These are phyloP conservation scores for Oryza brachyantha DNA, from an alignment of 176 grass and related monocot genomes.

Conservation along the genomic window DNA sequence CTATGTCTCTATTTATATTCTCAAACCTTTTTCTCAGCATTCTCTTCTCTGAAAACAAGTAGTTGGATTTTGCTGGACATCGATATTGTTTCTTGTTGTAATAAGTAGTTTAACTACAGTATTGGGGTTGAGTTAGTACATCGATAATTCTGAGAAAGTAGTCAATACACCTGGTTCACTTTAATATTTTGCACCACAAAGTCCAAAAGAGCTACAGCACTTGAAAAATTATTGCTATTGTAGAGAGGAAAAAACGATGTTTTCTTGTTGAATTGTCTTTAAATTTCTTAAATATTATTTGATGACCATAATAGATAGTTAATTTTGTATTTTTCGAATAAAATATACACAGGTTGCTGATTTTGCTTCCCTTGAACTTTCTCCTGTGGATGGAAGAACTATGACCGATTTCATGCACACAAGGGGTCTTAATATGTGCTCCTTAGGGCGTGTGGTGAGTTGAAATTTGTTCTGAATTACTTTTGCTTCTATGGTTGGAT, in stretches of 20 bases:
- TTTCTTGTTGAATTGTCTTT: neutral
- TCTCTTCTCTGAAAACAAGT: constrained; percentile 4
- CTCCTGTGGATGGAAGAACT: constrained; percentile 97
- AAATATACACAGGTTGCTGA: constrained; percentile 70
- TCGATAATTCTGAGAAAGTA: neutral
- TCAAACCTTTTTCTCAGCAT: neutral
- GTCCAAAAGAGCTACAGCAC: neutral
- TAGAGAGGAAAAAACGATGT: neutral
- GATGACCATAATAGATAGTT: constrained; percentile 2
- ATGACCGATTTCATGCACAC: constrained; percentile 99
- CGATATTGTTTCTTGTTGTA: neutral
- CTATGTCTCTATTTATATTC: constrained; percentile 6
- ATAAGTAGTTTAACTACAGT: constrained; percentile 5
- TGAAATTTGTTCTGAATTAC: constrained; percentile 15
- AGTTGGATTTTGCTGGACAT: neutral
- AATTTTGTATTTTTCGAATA: constrained; percentile 5
- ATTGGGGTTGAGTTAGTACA: neutral
- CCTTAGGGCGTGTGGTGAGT: constrained; percentile 83
- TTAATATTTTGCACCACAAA: neutral
- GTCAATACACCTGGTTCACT: neutral
- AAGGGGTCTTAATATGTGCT: constrained; percentile 88
- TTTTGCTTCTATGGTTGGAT: constrained; percentile 16
- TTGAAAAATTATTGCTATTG: neutral
- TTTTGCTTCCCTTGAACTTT: constrained; percentile 99
- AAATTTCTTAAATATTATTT: constrained; percentile 24